phyloP scores from a whole-genome alignment of 306 rosid genomes.

The Begonia masoniana region DNA sequence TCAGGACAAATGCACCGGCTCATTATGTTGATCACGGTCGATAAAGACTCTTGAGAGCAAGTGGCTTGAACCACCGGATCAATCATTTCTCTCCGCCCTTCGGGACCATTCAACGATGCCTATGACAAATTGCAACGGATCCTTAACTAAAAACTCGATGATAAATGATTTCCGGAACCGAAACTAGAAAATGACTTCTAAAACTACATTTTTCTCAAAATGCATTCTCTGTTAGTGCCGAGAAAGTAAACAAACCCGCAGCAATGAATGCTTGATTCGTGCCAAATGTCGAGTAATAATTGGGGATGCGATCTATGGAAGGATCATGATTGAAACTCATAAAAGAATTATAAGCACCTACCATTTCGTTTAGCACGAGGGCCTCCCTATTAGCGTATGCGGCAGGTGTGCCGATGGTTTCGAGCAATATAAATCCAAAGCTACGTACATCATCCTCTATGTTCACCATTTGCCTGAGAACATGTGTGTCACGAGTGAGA shows the following conservation, averaged over 20 bases:
- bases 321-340: too few species aligned
- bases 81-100: conserved; percentile 39
- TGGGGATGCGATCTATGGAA: too few species aligned
- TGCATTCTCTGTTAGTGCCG: too few species aligned
- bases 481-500: neutral
- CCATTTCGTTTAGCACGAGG: conserved; percentile 48
- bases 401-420: conserved; percentile 68
- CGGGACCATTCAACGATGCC: conserved; percentile 42
- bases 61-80: conserved; percentile 69
- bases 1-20: conserved; percentile 63
- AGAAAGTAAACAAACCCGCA: too few species aligned
- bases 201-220: too few species aligned
- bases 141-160: too few species aligned
- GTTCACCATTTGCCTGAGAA: conserved; percentile 69
- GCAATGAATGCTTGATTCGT: too few species aligned
- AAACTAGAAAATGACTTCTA: too few species aligned
- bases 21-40: conserved; percentile 46
- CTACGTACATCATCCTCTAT: conserved; percentile 81
- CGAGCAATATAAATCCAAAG: conserved; percentile 78
- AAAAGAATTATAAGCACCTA: conserved; percentile 10
- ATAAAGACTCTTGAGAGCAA: conserved; percentile 57
- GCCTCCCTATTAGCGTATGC: conserved; percentile 39
- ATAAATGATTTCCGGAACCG: too few species aligned
- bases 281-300: too few species aligned
- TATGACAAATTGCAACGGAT: conserved; percentile 12